Percentiles rank a stretch among this genome's conserved stretches.
Evolutionary conservation across 2,329 filamentous ascomycete species (phyloP).

Genomic region (Penicillium sumatraense): DNA sequence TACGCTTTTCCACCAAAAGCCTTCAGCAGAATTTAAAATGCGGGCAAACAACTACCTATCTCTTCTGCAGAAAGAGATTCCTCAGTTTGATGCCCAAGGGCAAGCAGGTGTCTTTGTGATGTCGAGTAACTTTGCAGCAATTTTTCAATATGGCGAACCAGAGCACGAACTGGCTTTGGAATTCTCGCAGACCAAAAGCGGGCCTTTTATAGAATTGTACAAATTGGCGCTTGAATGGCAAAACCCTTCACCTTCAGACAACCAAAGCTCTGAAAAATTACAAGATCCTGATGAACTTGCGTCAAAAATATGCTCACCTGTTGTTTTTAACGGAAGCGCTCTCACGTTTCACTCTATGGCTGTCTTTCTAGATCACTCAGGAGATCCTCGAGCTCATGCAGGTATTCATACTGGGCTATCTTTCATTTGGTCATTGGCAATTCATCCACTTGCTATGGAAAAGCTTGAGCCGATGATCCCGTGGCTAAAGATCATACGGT

Average conservation of each 20-base stretch:
- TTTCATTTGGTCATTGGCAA: slow-evolving; percentile 54
- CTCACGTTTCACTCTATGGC: slow-evolving; percentile 50
- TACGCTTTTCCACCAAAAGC: slow-evolving; percentile 47
- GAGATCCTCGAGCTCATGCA: slow-evolving; percentile 58
- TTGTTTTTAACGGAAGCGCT: slow-evolving; percentile 43
- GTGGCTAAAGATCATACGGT: slow-evolving; percentile 56
- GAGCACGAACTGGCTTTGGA: slow-evolving; percentile 36
- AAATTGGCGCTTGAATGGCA: slow-evolving; percentile 27
- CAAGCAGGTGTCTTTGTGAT: slow-evolving; percentile 60
- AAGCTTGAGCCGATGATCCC: slow-evolving; percentile 51
- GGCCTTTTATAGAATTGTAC: too few relatives aligned
- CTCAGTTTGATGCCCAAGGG: slow-evolving; percentile 53
- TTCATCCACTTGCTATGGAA: slow-evolving; percentile 42
- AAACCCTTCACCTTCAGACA: background rate
- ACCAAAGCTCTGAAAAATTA: slow-evolving; percentile 5
- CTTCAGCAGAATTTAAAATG: slow-evolving; percentile 43
- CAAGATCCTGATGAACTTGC: background rate
- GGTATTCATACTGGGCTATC: slow-evolving; percentile 60
- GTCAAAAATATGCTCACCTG: slow-evolving; percentile 25
- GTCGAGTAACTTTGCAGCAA: slow-evolving; percentile 58
- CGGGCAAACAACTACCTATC: slow-evolving; percentile 47
- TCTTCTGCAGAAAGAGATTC: slow-evolving; percentile 54
- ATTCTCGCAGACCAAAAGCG: slow-evolving; percentile 27
- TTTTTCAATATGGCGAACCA: slow-evolving; percentile 59
- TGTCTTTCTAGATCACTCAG: slow-evolving; percentile 51